Evolutionary conservation across 2,329 filamentous ascomycete species (phyloP), one percentile per base, ranked within the genome.

Genomic region (Periconia sp.): DNA sequence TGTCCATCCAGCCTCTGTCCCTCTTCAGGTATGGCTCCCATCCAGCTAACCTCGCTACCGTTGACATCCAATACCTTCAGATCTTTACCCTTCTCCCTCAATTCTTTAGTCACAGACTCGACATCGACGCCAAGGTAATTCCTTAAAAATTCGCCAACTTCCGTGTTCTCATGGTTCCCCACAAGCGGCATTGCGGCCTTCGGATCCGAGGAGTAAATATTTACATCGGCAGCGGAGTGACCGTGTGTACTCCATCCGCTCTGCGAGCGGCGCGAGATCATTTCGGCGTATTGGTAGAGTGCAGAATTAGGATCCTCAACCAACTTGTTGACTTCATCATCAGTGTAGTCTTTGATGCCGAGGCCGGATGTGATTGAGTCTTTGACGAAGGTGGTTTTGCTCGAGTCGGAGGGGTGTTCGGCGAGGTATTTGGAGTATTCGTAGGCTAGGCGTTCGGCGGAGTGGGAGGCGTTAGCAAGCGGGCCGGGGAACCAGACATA

Each of bases 181-280:
- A 82, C 75, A 5, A 96, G 77, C 11, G 79, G 76, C 30, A 81
- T 78, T 1, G 85, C 82, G 21, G 76, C 73, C 25, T 81, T 78
- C 0, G 82, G 78, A 3, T 88, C 85, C 0, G 88, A 92, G 38
- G 88, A 87, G 73, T 97, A 99, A 55, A 99, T 89, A 70, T 99
- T 99, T 35, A 99, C 94, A 66, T 99, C 94, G 6, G 94, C 91
- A 37, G 87, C 94, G 65, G 63, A 62, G 73, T 99, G 94, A 19
- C 94, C 94, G 68, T 96, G 92, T 0, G 92, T 96, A 52, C 83
- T 86, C 94, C 94, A 99, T 11, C 94, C 95, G 30, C 96, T 83
- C 63, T 95, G 90, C 1, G 92, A 89, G 47, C 94, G 84, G 4
- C 88, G 81, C 56, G 89, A 95, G 56, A 97, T 83, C 76, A 99